Percentiles rank a stretch among this genome's conserved stretches.
phyloP scores from a whole-genome alignment of 108 stramenopile genomes.

The Nitzschia inconspicua region DNA sequence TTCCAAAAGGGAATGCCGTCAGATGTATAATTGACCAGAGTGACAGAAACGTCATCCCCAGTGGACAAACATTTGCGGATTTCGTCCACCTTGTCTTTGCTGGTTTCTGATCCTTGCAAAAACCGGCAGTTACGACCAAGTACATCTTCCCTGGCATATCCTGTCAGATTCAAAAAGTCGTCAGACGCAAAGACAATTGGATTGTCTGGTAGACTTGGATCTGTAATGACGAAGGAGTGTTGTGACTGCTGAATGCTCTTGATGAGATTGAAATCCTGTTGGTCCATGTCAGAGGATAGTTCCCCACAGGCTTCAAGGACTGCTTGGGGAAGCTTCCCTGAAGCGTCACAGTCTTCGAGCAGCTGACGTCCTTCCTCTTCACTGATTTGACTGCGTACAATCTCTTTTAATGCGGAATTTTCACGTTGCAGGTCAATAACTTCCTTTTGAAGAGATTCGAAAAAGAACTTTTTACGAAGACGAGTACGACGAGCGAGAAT shows the following conservation, averaged over 20 bases:
- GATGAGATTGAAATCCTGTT: conserved; percentile 87
- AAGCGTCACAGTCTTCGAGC: conserved; percentile 61
- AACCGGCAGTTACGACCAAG: conserved; percentile 97
- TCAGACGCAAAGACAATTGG: conserved; percentile 91
- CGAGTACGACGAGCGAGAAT: conserved; percentile 93
- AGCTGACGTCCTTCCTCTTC: conserved; percentile 41
- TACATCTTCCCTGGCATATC: conserved; percentile 88
- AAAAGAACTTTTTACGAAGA: conserved; percentile 97
- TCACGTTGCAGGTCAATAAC: conserved; percentile 80
- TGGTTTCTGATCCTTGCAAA: conserved; percentile 89
- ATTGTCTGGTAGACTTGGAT: conserved; percentile 94
- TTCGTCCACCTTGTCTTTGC: conserved; percentile 70
- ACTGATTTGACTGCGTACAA: conserved; percentile 56
- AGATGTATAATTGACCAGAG: conserved; percentile 92
- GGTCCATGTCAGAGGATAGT: conserved; percentile 47
- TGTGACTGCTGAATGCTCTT: conserved; percentile 88
- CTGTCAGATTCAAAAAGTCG: conserved; percentile 89
- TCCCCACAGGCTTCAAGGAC: conserved; percentile 51
- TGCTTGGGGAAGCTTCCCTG: conserved; percentile 53
- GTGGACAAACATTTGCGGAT: conserved; percentile 77
- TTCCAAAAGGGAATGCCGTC: conserved; percentile 98
- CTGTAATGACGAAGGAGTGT: conserved; percentile 93
- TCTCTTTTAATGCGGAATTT: conserved; percentile 73
- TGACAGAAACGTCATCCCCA: conserved; percentile 87
- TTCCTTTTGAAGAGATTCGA: conserved; percentile 92